Evolutionary conservation across 2,329 filamentous ascomycete genomes (phyloP).

Genomic region (Penicillium sumatraense): DNA sequence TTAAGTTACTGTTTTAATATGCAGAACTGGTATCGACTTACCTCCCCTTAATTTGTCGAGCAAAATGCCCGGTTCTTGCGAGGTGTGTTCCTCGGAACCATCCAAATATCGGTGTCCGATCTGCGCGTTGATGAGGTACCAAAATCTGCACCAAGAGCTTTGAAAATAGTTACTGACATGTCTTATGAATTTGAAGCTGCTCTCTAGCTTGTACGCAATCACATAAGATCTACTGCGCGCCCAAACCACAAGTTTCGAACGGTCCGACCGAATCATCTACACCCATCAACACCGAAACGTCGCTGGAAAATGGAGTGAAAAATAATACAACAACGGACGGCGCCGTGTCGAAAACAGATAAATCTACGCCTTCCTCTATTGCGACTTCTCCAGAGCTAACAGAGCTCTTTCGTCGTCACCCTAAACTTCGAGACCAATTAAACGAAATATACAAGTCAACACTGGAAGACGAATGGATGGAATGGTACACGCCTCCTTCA

Average conservation of each 20-base stretch:
- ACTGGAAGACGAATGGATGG: constrained; percentile 46
- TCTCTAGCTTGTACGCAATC: constrained; percentile 51
- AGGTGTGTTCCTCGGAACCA: constrained; percentile 43
- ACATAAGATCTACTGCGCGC: constrained; percentile 49
- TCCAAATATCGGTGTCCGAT: constrained; percentile 47
- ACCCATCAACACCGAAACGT: constrained; percentile 11
- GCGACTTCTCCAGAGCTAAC: constrained; percentile 40
- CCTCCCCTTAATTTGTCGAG: constrained; percentile 13
- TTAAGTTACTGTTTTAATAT: constrained; percentile 17
- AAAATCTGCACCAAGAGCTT: background rate
- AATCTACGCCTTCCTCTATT: constrained; percentile 19
- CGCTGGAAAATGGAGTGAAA: constrained; percentile 13
- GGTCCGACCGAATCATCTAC: constrained; percentile 14
- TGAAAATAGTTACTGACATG: constrained; percentile 2
- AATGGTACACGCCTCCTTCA: constrained; percentile 29
- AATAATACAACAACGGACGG: constrained; percentile 9
- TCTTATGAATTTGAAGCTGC: constrained; percentile 38
- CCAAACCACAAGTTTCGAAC: constrained; percentile 28
- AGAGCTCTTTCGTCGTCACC: constrained; percentile 42
- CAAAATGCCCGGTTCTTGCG: constrained; percentile 38
- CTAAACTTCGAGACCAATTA: constrained; percentile 44
- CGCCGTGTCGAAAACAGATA: constrained; percentile 5
- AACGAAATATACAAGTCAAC: constrained; percentile 49
- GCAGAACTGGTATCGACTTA: constrained; percentile 16
- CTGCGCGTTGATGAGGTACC: constrained; percentile 44